Evolutionary conservation across 768 basidiomycete genomes (phyloP).

Genomic region (Jaapia argillacea): DNA sequence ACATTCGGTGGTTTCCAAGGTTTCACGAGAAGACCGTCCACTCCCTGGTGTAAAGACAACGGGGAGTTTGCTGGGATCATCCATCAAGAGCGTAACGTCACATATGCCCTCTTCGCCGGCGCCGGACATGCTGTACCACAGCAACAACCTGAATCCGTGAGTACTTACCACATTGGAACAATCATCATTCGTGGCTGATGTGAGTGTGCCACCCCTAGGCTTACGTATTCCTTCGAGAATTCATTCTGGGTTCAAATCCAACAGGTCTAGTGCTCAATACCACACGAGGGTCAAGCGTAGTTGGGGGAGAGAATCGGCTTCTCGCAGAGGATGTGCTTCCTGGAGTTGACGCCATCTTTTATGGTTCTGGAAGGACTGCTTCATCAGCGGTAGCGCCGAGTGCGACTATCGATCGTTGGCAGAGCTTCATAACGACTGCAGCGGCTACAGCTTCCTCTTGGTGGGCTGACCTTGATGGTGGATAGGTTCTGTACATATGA

Average conservation of each 20-base stretch:
- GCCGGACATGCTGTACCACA: constrained; percentile 33
- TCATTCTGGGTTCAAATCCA: constrained; percentile 50
- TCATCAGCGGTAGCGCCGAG: constrained; percentile 15
- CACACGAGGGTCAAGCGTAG: constrained; percentile 18
- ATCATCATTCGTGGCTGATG: constrained; percentile 19
- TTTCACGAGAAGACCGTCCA: constrained; percentile 58
- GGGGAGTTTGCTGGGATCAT: constrained; percentile 57
- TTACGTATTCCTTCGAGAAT: constrained; percentile 54
- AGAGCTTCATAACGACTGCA: constrained; percentile 17
- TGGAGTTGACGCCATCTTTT: constrained; percentile 45
- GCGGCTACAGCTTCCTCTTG: constrained; percentile 5
- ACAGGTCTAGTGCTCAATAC: constrained; percentile 45
- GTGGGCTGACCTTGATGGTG: too few relatives aligned
- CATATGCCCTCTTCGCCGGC: constrained; percentile 4
- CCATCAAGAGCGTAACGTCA: constrained; percentile 30
- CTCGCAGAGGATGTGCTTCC: constrained; percentile 36
- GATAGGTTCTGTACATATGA: too few relatives aligned
- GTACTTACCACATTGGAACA: constrained; percentile 32
- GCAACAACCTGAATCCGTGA: constrained; percentile 34
- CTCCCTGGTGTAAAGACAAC: constrained; percentile 52
- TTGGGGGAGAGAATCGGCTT: constrained; percentile 39
- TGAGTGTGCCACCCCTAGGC: constrained; percentile 29
- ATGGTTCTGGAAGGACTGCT: constrained; percentile 28
- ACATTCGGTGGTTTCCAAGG: constrained; percentile 73
- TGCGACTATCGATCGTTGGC: constrained; percentile 22